Percentiles rank a stretch among this genome's conserved stretches.
Conservation (phyloP, 148 eudicot genomes). For the Spergularia bocconei region DNA sequence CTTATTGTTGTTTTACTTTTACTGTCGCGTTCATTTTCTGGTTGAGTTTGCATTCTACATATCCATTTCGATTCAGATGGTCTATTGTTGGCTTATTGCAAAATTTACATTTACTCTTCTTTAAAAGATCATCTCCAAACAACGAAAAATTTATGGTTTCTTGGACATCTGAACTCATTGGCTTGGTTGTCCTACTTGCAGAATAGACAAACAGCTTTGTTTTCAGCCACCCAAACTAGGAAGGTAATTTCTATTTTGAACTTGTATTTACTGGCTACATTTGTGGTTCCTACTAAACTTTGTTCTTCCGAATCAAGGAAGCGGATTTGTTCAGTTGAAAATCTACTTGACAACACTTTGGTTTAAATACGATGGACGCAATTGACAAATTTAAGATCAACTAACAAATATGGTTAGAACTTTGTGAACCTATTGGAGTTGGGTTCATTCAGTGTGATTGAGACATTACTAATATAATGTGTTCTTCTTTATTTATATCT, state of each 20-base stretch:
- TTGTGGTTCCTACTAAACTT: not conserved
- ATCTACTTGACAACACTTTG: too few relatives aligned
- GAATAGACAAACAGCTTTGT: conserved; percentile 80
- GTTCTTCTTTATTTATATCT: not conserved
- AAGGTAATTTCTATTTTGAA: conserved; percentile 41
- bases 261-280: not conserved
- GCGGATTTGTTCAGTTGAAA: too few relatives aligned
- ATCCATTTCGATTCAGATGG: too few relatives aligned
- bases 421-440: too few relatives aligned
- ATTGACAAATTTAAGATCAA: too few relatives aligned
- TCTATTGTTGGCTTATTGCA: not conserved
- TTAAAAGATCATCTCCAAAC: not conserved
- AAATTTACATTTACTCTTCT: not conserved
- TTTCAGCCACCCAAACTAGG: conserved; percentile 84
- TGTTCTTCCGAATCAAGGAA: not conserved
- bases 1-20: too few relatives aligned
- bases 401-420: too few relatives aligned
- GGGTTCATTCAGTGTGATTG: too few relatives aligned
- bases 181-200: conserved; percentile 1
- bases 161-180: not conserved
- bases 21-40: too few relatives aligned
- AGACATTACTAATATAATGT: too few relatives aligned
- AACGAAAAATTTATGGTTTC: not conserved
- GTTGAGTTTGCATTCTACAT: too few relatives aligned
- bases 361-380: too few relatives aligned